These are phyloP conservation scores for Microstegium vimineum DNA, from an alignment of 176 grass and related monocot genomes.

Conservation along the genomic window DNA sequence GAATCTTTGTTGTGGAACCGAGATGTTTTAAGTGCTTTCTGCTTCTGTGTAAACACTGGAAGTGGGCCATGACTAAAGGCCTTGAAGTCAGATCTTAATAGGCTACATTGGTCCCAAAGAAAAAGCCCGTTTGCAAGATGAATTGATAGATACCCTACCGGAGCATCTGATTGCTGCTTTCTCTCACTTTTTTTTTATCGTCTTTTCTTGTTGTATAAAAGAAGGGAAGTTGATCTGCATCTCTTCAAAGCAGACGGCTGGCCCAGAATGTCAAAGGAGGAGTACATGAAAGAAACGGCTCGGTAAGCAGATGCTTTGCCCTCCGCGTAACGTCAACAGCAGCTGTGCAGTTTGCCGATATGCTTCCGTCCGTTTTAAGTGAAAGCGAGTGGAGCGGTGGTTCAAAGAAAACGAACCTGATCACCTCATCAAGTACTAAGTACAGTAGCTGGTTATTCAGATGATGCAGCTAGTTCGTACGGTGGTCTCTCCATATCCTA, in stretches of 20 bases:
- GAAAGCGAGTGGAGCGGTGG: conserved; percentile 14
- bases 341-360: too few species aligned
- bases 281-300: background rate
- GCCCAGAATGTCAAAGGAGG: conserved; percentile 10
- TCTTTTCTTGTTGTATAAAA: background rate
- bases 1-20: conserved; percentile 37
- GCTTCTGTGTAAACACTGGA: conserved; percentile 6
- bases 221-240: background rate
- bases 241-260: background rate
- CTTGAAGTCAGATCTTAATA: conserved; percentile 4
- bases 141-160: background rate
- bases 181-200: background rate
- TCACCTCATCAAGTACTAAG: background rate
- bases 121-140: conserved; percentile 4
- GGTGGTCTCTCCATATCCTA: background rate
- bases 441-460: background rate
- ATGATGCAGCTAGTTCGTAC: background rate
- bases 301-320: conserved; percentile 23
- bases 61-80: background rate
- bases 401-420: background rate
- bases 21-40: conserved; percentile 14
- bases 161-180: conserved; percentile 2
- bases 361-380: background rate
- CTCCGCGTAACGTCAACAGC: background rate
- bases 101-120: conserved; percentile 5